These are phyloP conservation scores for Tympanopsis confertula DNA, from an alignment of 2,329 filamentous ascomycete species.

Conservation along the genomic window DNA sequence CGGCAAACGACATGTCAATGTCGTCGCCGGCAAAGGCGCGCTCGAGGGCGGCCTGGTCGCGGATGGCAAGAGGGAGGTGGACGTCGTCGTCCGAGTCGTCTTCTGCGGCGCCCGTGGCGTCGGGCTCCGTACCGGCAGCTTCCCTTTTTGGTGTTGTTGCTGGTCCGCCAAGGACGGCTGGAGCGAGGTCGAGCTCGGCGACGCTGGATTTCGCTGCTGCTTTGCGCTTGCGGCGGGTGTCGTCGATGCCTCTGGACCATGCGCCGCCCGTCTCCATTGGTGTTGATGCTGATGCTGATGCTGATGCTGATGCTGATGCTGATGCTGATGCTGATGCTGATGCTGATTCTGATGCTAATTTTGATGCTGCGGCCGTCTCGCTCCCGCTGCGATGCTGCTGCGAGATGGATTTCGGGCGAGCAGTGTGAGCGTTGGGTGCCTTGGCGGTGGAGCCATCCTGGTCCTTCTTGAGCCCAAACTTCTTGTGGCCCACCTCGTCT, in stretches of 20 bases:
- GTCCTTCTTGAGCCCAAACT: conserved; percentile 51
- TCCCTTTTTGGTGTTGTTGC: conserved; percentile 10
- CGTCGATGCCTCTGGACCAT: conserved; percentile 24
- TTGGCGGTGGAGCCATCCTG: too few species aligned
- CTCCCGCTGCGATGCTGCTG: too few species aligned
- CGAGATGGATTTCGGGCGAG: too few species aligned
- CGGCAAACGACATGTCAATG: conserved; percentile 67
- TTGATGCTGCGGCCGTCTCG: too few species aligned
- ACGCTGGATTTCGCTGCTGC: conserved; percentile 12
- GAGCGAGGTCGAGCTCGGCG: conserved; percentile 10
- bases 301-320: too few species aligned
- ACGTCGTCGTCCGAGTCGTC: conserved; percentile 34
- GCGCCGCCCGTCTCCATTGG: conserved; percentile 18
- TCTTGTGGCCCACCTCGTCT: conserved; percentile 55
- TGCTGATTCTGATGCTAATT: too few species aligned
- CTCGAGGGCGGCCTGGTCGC: conserved; percentile 59
- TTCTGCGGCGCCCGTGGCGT: conserved; percentile 15
- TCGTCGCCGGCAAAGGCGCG: conserved; percentile 82
- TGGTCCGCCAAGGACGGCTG: conserved; percentile 11
- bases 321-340: too few species aligned
- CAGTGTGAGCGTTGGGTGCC: too few species aligned
- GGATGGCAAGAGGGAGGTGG: conserved; percentile 44
- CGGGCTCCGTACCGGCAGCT: conserved; percentile 8
- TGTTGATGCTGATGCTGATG: conserved; percentile 7
- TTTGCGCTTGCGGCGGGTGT: conserved; percentile 25